phyloP scores from a whole-genome alignment of 495 filamentous ascomycete species.

The Penicillium taxi region DNA sequence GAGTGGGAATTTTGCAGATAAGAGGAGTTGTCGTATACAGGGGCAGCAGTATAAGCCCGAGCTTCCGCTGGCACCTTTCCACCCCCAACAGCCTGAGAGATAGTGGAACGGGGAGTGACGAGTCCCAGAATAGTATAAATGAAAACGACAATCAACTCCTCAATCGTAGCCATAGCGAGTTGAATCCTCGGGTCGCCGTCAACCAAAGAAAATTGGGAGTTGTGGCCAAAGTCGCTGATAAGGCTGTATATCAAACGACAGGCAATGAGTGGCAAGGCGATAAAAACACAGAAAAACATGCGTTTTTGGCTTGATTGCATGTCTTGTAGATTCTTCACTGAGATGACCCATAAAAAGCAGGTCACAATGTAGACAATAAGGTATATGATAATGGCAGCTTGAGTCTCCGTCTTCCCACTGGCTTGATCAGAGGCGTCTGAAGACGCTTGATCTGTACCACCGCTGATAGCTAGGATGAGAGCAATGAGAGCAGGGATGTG shows the following conservation, averaged over 20 bases:
- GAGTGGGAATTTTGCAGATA: too few relatives aligned
- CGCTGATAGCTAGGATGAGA: constrained; percentile 11
- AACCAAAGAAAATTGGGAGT: constrained; percentile 7
- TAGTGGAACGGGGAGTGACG: constrained; percentile 3
- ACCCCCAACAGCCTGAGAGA: constrained; percentile 1
- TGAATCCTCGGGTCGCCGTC: constrained; percentile 5
- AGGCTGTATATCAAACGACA: constrained; percentile 10
- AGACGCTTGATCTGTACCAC: constrained; percentile 11
- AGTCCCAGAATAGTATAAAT: constrained; percentile 12
- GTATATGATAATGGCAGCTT: constrained; percentile 10
- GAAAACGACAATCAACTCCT: constrained; percentile 14
- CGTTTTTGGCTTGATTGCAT: constrained; percentile 10
- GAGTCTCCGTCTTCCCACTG: constrained; percentile 4
- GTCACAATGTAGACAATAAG: constrained; percentile 5
- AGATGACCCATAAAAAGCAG: constrained; percentile 7
- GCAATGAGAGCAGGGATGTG: constrained; percentile 12
- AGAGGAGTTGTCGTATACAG: too few relatives aligned
- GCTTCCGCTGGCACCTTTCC: not conserved
- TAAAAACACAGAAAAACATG: constrained; percentile 5
- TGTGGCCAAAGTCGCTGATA: constrained; percentile 9
- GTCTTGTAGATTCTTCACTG: constrained; percentile 1
- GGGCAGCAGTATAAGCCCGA: too few relatives aligned
- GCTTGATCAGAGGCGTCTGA: constrained; percentile 6
- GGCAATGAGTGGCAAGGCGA: constrained; percentile 10
- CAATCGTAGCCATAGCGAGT: constrained; percentile 12